phyloP scores from a whole-genome alignment of 2,329 filamentous ascomycete genomes.

The Graphilbum ipis-grandicollis region DNA sequence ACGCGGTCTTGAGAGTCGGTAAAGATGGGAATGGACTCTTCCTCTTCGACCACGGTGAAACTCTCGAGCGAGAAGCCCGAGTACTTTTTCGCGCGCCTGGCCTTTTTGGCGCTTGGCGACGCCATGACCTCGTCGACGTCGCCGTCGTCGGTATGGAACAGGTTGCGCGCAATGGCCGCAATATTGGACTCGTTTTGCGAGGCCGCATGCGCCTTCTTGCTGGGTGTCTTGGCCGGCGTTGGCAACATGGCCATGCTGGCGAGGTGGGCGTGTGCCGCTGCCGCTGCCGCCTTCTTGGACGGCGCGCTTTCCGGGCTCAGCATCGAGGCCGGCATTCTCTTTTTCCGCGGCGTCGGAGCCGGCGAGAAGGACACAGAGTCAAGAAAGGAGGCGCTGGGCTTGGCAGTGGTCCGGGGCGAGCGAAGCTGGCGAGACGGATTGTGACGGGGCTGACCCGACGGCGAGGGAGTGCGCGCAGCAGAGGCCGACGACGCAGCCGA shows the following conservation, averaged over 20 bases:
- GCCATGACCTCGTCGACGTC: constrained; percentile 40
- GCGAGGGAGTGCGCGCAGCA: constrained; percentile 36
- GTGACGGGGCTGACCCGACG: constrained; percentile 12
- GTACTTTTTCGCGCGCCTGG: constrained; percentile 35
- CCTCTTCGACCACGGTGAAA: constrained; percentile 37
- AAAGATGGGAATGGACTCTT: constrained; percentile 51
- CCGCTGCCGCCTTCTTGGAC: constrained; percentile 14
- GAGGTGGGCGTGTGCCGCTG: constrained; percentile 16
- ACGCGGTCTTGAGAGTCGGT: constrained; percentile 67
- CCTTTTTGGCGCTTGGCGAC: constrained; percentile 34
- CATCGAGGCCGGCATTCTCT: constrained; percentile 20
- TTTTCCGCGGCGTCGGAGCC: constrained; percentile 31
- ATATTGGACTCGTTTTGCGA: constrained; percentile 33
- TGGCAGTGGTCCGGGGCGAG: constrained; percentile 12
- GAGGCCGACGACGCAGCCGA: constrained; percentile 12
- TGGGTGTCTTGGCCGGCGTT: constrained; percentile 62
- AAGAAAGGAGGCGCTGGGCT: constrained; percentile 6
- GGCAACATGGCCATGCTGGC: constrained; percentile 41
- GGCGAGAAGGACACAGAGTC: constrained; percentile 16
- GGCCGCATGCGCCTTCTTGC: constrained; percentile 36
- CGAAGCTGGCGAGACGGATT: constrained; percentile 10
- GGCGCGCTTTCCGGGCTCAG: constrained; percentile 23
- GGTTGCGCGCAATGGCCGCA: constrained; percentile 37
- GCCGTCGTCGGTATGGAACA: constrained; percentile 40
- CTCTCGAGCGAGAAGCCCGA: constrained; percentile 36